A percentile compares a stretch with the other conserved stretches of the same genome.
Conservation (phyloP, 495 filamentous ascomycete species). For the Thermothielavioides terrestris region DNA sequence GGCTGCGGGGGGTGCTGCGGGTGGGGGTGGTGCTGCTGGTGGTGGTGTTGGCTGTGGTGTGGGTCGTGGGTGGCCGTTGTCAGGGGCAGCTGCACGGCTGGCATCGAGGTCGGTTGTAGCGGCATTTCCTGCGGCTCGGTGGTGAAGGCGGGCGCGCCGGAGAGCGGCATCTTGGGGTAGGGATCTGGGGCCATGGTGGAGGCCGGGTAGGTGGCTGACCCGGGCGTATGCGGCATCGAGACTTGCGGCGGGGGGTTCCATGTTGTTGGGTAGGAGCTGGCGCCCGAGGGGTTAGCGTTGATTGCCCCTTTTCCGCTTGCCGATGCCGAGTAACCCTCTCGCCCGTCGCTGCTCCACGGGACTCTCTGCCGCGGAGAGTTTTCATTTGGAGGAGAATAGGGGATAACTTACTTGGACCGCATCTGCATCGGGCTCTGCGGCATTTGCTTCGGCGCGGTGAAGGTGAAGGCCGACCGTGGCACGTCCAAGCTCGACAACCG, state of each 20-base stretch:
- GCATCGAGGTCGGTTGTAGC: conserved; percentile 41
- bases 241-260: conserved; percentile 35
- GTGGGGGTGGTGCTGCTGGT: conserved; percentile 23
- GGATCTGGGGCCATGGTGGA: conserved; percentile 35
- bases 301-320: neutral
- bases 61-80: conserved; percentile 33
- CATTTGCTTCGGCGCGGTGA: conserved; percentile 43
- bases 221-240: conserved; percentile 34
- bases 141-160: conserved; percentile 34
- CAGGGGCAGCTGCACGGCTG: conserved; percentile 41
- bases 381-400: too few species aligned
- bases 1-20: conserved; percentile 7
- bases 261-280: conserved; percentile 27
- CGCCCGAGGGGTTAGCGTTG: conserved; percentile 5
- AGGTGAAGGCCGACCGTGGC: conserved; percentile 44
- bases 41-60: conserved; percentile 24
- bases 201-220: conserved; percentile 32
- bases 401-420: conserved; percentile 41
- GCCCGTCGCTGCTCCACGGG: neutral
- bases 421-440: conserved; percentile 44
- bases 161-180: conserved; percentile 41
- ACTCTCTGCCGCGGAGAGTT: too few species aligned
- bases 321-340: too few species aligned
- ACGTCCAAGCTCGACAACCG: conserved; percentile 40
- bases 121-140: conserved; percentile 43